Conservation (phyloP, 2,329 filamentous ascomycete species). For the Ploettnerulaceae sp. region DNA sequence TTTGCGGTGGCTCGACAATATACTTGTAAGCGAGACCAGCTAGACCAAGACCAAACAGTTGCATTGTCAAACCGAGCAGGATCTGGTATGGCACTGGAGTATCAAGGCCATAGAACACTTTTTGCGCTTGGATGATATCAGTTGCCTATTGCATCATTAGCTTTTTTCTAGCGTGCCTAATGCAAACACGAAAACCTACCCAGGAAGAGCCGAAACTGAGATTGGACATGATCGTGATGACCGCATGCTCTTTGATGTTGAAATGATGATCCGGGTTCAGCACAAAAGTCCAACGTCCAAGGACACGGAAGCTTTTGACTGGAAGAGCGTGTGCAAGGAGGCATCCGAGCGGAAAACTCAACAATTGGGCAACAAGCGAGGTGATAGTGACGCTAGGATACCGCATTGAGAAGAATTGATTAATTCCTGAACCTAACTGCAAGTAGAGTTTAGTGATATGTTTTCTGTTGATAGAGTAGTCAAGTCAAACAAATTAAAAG, state of each 20-base stretch:
- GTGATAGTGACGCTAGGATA: conserved; percentile 31
- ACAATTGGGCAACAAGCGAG: conserved; percentile 24
- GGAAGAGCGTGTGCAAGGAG: conserved; percentile 39
- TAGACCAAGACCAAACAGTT: conserved; percentile 58
- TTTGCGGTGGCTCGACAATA: conserved; percentile 48
- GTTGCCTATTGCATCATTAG: too few relatives aligned
- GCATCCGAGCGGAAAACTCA: conserved; percentile 22
- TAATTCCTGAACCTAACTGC: conserved; percentile 26
- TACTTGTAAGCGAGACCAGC: conserved; percentile 55
- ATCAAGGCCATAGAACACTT: conserved; percentile 37
- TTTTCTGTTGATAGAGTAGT: too few relatives aligned
- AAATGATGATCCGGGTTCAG: conserved; percentile 63
- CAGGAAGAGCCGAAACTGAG: conserved; percentile 44
- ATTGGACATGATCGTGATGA: conserved; percentile 57
- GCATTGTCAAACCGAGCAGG: conserved; percentile 54
- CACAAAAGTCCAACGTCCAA: conserved; percentile 40
- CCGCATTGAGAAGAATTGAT: conserved; percentile 27
- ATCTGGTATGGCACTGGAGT: conserved; percentile 55
- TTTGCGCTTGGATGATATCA: conserved; percentile 21
- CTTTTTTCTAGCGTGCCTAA: too few relatives aligned
- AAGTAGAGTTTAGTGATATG: too few relatives aligned
- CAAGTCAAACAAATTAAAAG: too few relatives aligned
- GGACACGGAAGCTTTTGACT: conserved; percentile 13
- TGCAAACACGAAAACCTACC: too few relatives aligned
- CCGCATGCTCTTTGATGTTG: conserved; percentile 63